Percentiles rank a stretch among this genome's conserved stretches.
Evolutionary conservation across 441 rosid species (phyloP).

Genomic region (Breynia disticha): DNA sequence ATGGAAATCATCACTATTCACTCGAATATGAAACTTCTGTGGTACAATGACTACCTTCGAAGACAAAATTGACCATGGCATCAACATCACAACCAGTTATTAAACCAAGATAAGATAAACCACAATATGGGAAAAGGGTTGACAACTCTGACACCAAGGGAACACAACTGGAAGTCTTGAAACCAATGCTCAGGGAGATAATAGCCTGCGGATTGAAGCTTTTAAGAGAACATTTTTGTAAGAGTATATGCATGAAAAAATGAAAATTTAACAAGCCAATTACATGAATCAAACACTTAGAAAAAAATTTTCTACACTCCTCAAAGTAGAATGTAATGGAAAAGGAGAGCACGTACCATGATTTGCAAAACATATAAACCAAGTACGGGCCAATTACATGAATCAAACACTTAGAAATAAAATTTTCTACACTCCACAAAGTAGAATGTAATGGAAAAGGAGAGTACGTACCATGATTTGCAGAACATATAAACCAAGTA

Average conservation of each 20-base stretch:
- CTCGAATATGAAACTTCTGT: constrained; percentile 1
- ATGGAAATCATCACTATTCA: background rate
- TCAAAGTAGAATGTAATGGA: constrained; percentile 2
- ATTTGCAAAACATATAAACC: constrained; percentile 63
- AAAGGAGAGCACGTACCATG: constrained; percentile 41
- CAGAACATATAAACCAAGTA: constrained; percentile 63
- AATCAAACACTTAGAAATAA: constrained; percentile 1
- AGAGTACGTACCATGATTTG: constrained; percentile 56
- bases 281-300: constrained; percentile 4
- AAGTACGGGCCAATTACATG: background rate
- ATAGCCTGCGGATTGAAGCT: constrained; percentile 42
- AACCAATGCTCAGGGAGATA: constrained; percentile 43
- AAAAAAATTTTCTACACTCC: background rate
- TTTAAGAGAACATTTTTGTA: constrained; percentile 1
- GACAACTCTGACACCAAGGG: constrained; percentile 38
- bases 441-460: constrained; percentile 6
- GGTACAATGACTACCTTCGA: constrained; percentile 29
- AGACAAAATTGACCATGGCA: constrained; percentile 23
- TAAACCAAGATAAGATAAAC: constrained; percentile 54
- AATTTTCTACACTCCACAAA: background rate
- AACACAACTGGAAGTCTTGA: constrained; percentile 26
- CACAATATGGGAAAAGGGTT: constrained; percentile 40
- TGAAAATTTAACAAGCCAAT: background rate
- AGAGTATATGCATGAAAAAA: constrained; percentile 1
- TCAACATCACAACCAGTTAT: constrained; percentile 55